phyloP scores from a whole-genome alignment of 768 basidiomycete genomes.

The Mycena epipterygia region DNA sequence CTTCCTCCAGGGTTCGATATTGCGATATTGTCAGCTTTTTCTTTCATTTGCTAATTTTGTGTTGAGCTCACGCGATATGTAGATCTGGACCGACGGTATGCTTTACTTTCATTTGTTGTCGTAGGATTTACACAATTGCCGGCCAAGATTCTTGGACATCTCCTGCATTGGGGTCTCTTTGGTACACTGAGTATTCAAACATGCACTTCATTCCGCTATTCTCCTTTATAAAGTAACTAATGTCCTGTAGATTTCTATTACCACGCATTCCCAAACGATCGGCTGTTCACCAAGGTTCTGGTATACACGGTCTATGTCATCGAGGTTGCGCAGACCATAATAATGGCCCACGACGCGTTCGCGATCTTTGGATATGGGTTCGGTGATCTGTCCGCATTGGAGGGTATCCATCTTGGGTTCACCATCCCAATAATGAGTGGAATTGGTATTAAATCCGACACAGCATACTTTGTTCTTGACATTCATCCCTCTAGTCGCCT shows the following conservation, averaged over 20 bases:
- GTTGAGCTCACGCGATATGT: too few relatives aligned
- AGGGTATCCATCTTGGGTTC: constrained; percentile 24
- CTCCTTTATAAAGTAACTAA: not conserved
- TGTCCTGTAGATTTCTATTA: constrained; percentile 39
- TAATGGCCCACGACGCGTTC: constrained; percentile 37
- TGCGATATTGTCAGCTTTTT: too few relatives aligned
- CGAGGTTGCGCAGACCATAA: constrained; percentile 34
- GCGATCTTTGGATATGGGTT: constrained; percentile 38
- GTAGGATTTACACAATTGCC: too few relatives aligned
- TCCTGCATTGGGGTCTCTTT: constrained; percentile 35
- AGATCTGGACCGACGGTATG: too few relatives aligned
- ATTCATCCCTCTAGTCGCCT: not conserved
- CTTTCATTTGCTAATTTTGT: too few relatives aligned
- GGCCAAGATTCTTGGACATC: too few relatives aligned
- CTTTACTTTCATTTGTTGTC: too few relatives aligned
- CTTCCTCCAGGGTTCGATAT: too few relatives aligned
- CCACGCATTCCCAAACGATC: constrained; percentile 40
- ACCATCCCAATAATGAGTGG: not conserved
- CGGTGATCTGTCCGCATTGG: constrained; percentile 31
- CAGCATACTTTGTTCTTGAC: not conserved
- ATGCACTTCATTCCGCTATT: too few relatives aligned
- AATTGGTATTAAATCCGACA: not conserved
- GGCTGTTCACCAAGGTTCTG: constrained; percentile 10
- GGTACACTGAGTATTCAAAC: constrained; percentile 39
- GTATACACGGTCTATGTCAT: constrained; percentile 34